Percentiles rank a stretch among this genome's conserved stretches.
Conservation (phyloP, 2,329 filamentous ascomycete genomes). For the Paraconiothyrium brasiliense region DNA sequence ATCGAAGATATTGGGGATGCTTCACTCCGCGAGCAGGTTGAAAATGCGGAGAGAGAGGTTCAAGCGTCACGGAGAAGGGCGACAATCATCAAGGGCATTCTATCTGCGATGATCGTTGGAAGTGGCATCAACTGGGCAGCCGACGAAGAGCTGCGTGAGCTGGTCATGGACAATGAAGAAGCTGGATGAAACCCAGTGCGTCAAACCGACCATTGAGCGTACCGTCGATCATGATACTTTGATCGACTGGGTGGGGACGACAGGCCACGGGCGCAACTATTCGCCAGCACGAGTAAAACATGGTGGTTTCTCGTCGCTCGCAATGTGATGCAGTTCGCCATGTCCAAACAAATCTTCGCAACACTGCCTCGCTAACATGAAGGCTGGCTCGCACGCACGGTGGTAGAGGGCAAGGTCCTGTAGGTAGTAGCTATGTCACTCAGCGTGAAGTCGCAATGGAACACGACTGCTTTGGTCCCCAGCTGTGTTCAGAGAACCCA, state of each 20-base stretch:
- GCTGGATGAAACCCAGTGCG: conserved; percentile 31
- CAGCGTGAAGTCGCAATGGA: too few relatives aligned
- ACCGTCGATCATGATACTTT: not conserved
- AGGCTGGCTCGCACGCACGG: too few relatives aligned
- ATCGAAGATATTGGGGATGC: conserved; percentile 64
- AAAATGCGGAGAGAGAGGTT: conserved; percentile 66
- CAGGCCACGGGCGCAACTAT: not conserved
- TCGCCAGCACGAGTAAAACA: not conserved
- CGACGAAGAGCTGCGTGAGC: conserved; percentile 71
- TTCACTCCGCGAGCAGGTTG: conserved; percentile 64
- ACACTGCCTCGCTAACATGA: too few relatives aligned
- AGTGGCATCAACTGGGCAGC: conserved; percentile 85
- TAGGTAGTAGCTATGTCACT: too few relatives aligned
- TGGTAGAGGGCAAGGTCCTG: too few relatives aligned
- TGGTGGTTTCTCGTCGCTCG: not conserved
- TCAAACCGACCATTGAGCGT: not conserved
- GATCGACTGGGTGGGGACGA: not conserved
- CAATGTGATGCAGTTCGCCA: not conserved
- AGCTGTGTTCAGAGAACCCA: too few relatives aligned
- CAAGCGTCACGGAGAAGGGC: conserved; percentile 72
- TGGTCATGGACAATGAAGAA: conserved; percentile 75
- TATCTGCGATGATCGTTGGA: conserved; percentile 80
- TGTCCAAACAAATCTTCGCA: too few relatives aligned
- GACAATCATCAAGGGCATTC: conserved; percentile 79
- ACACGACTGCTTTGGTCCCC: too few relatives aligned